Evolutionary conservation across 2,329 filamentous ascomycete genomes (phyloP).

Genomic region (Colletotrichum abscissum): DNA sequence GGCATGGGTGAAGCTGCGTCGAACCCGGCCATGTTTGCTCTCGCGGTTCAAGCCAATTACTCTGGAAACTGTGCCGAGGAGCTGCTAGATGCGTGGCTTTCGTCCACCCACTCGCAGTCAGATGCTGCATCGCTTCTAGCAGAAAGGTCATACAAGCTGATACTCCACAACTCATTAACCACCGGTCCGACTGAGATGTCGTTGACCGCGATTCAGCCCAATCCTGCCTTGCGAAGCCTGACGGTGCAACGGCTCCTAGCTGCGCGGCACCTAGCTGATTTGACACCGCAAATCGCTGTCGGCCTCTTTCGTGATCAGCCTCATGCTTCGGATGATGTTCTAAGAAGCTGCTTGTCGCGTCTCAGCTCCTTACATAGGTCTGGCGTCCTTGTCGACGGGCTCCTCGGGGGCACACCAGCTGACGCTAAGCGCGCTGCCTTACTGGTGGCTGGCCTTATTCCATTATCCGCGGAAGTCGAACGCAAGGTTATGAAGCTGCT

Average conservation of each 20-base stretch:
- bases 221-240: neutral
- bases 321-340: neutral
- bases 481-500: neutral
- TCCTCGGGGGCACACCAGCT: neutral
- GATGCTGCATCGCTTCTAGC: neutral
- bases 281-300: neutral
- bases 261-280: neutral
- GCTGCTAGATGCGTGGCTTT: constrained; percentile 6
- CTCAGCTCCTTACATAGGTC: neutral
- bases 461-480: neutral
- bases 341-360: neutral
- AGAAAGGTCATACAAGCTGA: neutral
- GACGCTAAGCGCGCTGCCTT: constrained; percentile 1
- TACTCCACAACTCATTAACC: neutral
- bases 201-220: neutral
- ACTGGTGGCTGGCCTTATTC: constrained; percentile 1
- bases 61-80: neutral
- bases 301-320: neutral
- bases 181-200: fast-evolving
- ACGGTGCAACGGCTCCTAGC: constrained; percentile 1
- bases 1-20: neutral
- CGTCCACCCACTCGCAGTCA: neutral
- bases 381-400: neutral
- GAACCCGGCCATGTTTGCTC: constrained; percentile 11
- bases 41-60: neutral